Conservation (phyloP, 805 yeast species). For the Deakozyma indianensis region DNA sequence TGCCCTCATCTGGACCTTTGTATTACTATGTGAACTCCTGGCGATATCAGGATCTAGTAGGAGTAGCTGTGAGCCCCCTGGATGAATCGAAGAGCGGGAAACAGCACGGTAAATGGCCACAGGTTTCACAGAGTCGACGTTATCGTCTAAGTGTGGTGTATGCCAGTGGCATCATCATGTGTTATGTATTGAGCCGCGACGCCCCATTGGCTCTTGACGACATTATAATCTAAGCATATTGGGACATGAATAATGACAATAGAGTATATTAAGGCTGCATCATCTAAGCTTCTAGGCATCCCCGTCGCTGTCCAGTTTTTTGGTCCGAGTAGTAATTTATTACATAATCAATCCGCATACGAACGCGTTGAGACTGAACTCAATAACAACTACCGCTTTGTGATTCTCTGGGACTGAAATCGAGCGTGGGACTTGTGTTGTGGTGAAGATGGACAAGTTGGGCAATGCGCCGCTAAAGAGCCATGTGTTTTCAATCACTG, state of each 20-base stretch:
- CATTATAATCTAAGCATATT: background rate
- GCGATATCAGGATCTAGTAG: background rate
- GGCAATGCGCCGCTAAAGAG: background rate
- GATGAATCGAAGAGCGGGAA: background rate
- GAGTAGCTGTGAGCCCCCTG: background rate
- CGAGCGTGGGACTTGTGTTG: too few relatives aligned
- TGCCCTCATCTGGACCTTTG: conserved; percentile 12
- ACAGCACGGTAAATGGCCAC: background rate
- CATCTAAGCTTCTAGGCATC: too few relatives aligned
- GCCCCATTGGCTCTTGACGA: background rate
- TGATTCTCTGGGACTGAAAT: too few relatives aligned
- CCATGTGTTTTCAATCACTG: background rate
- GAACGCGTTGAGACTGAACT: too few relatives aligned
- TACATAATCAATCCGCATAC: too few relatives aligned
- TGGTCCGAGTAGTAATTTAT: too few relatives aligned
- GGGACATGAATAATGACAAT: too few relatives aligned
- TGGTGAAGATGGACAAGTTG: background rate
- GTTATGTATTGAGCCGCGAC: background rate
- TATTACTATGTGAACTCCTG: background rate
- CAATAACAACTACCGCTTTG: too few relatives aligned
- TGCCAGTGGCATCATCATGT: background rate
- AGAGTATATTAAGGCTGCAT: too few relatives aligned
- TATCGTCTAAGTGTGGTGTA: background rate
- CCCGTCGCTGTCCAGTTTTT: too few relatives aligned
- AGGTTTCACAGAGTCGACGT: background rate